These are phyloP conservation scores for Kazachstania taianensis DNA, from an alignment of 805 yeast genomes.

Conservation along the genomic window DNA sequence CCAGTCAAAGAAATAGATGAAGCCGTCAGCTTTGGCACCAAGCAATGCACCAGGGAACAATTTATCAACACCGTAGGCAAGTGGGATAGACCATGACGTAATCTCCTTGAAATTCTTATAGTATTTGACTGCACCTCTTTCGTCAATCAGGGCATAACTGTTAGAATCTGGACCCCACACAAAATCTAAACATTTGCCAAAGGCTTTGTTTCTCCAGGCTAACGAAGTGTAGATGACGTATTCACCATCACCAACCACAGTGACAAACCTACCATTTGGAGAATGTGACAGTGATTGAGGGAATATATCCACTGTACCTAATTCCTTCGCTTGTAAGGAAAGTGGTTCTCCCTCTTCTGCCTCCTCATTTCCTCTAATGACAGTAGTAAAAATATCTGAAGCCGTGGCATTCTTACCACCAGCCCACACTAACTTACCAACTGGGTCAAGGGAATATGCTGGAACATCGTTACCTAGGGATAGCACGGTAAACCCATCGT, in stretches of 20 bases:
- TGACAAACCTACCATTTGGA: constrained; percentile 94
- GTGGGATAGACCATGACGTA: constrained; percentile 49
- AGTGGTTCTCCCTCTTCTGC: constrained; percentile 73
- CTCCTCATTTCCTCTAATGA: constrained; percentile 60
- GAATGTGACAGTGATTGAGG: constrained; percentile 84
- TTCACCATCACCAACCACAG: constrained; percentile 97
- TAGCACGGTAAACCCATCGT: constrained; percentile 82
- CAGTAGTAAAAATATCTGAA: constrained; percentile 70
- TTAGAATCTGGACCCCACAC: constrained; percentile 93
- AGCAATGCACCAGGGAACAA: constrained; percentile 83
- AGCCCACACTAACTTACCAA: constrained; percentile 86
- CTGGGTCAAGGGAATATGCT: constrained; percentile 81
- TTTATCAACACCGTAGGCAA: constrained; percentile 65
- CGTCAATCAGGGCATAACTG: constrained; percentile 73
- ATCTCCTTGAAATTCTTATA: constrained; percentile 81
- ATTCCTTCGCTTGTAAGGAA: constrained; percentile 72
- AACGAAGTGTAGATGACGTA: constrained; percentile 90
- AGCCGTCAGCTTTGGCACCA: constrained; percentile 76
- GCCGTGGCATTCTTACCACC: constrained; percentile 51
- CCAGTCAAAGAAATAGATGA: constrained; percentile 90
- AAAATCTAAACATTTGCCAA: constrained; percentile 83
- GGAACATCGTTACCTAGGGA: constrained; percentile 94
- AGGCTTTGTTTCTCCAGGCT: constrained; percentile 95
- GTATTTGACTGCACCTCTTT: constrained; percentile 52
- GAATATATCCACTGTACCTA: constrained; percentile 89